phyloP scores from a whole-genome alignment of 2,329 filamentous ascomycete genomes.

The Intubia oerlemansii region DNA sequence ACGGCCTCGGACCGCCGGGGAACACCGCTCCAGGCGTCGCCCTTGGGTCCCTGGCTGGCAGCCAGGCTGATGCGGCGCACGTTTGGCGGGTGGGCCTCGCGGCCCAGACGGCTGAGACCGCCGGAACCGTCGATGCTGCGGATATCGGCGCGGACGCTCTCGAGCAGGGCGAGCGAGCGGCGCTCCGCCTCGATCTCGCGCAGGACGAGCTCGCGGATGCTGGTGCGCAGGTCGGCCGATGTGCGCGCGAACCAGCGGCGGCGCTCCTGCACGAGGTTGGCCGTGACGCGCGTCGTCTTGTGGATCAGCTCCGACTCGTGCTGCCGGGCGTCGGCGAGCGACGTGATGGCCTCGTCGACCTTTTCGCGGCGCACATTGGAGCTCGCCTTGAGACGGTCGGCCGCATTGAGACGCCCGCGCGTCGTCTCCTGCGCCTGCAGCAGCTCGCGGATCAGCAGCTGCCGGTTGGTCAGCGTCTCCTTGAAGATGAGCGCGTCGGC shows the following conservation, averaged over 20 bases:
- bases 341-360: slow-evolving; percentile 88
- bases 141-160: slow-evolving; percentile 82
- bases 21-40: slow-evolving; percentile 95
- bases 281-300: slow-evolving; percentile 76
- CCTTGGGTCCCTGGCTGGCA: slow-evolving; percentile 83
- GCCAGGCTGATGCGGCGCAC: slow-evolving; percentile 54
- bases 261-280: slow-evolving; percentile 73
- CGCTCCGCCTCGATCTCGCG: slow-evolving; percentile 92
- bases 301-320: slow-evolving; percentile 63
- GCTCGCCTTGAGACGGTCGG: slow-evolving; percentile 71
- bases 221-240: slow-evolving; percentile 58
- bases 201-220: slow-evolving; percentile 78
- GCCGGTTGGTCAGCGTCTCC: slow-evolving; percentile 90
- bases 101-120: slow-evolving; percentile 70
- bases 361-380: slow-evolving; percentile 82
- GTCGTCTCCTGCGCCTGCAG: slow-evolving; percentile 76
- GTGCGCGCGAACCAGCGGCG: slow-evolving; percentile 82
- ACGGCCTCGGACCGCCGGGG: slow-evolving; percentile 55
- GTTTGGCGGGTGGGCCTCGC: slow-evolving; percentile 58
- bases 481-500: slow-evolving; percentile 95
- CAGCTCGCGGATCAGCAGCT: slow-evolving; percentile 86
- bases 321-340: slow-evolving; percentile 68
- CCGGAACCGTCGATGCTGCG: slow-evolving; percentile 81
- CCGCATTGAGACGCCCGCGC: slow-evolving; percentile 62
- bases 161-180: slow-evolving; percentile 76